Percentiles rank a stretch among this genome's conserved stretches.
phyloP scores from a whole-genome alignment of 768 basidiomycete species.

The Leccinum ochraceum region DNA sequence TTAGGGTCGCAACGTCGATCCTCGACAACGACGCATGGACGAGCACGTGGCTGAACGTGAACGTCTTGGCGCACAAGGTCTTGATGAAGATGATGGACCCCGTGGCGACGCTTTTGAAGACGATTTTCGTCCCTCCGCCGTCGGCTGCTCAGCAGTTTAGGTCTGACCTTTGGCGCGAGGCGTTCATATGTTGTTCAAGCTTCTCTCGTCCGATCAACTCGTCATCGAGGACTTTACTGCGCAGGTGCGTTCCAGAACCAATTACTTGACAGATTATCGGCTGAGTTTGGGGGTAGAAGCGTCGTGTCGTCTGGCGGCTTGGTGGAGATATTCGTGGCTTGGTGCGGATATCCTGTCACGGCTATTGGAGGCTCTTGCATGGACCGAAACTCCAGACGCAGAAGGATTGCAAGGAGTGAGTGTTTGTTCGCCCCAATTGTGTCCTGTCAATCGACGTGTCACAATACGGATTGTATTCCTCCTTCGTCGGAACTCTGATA shows the following conservation, averaged over 20 bases:
- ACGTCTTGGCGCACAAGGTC: conserved; percentile 84
- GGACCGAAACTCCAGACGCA: conserved; percentile 59
- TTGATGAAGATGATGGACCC: conserved; percentile 88
- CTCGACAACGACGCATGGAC: conserved; percentile 89
- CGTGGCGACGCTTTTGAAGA: conserved; percentile 72
- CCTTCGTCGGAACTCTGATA: too few relatives aligned
- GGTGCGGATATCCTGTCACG: conserved; percentile 77
- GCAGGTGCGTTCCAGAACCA: conserved; percentile 54
- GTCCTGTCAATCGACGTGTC: neutral
- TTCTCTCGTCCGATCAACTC: conserved; percentile 87
- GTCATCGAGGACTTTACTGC: conserved; percentile 95
- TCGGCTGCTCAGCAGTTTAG: conserved; percentile 70
- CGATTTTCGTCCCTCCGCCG: conserved; percentile 75
- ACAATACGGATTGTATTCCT: too few relatives aligned
- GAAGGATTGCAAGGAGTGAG: conserved; percentile 66
- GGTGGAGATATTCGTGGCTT: conserved; percentile 88
- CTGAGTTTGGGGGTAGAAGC: conserved; percentile 58
- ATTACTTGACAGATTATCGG: neutral
- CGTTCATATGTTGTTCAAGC: conserved; percentile 80
- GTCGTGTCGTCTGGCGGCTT: conserved; percentile 93
- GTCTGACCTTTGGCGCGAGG: conserved; percentile 75
- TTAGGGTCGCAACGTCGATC: conserved; percentile 79
- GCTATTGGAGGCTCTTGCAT: conserved; percentile 86
- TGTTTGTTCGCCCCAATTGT: conserved; percentile 4
- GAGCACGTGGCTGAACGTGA: conserved; percentile 87